Evolutionary conservation across 768 basidiomycete species (phyloP), one percentile per base, ranked within the genome.

Genomic region (Mycena leptocephala): DNA sequence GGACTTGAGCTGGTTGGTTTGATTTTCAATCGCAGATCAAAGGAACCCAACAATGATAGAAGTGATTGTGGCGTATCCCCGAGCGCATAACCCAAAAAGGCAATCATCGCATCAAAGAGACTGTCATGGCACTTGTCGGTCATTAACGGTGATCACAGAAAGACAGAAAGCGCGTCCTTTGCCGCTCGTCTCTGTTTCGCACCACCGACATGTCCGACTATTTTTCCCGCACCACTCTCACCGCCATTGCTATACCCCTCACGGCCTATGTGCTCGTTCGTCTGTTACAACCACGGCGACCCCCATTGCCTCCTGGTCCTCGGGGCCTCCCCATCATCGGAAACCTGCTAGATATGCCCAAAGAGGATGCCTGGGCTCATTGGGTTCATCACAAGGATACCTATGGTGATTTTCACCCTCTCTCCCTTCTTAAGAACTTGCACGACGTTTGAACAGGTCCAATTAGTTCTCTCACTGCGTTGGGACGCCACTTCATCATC

Each of bases 271-370:
- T 67, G 3, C 30, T 73, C 22, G 39, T 67, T 35, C 48, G 63
- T 11, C 14, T 77, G 63, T 39, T 76, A 26, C 48, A 78, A 74
- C 53, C 79, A 43, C 33, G 79, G 26, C 72, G 70, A 5, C 51
- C 65, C 2, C 81, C 74, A 8, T 73, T 82, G 26, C 82, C 82
- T 22, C 86, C 86, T 5, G 86, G 86, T 20, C 86, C 86, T 18
- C 79, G 68, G 5, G 83, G 83, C 14, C 75, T 81, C 35, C 86
- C 86, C 6, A 46, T 85, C 22, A 70, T 86, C 14, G 85, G 86
- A 32, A 86, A 86, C 66, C 53, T 84, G 0, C 76, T 83, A 13
- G 80, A 85, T 56, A 62, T 86, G 32, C 82, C 85, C 3, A 77
- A 82, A 9, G 71, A 69, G 30, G 75, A 78, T 1, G 79, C 81